Conservation (phyloP, 2,329 filamentous ascomycete species). For the Ceratocystis alfenasii region DNA sequence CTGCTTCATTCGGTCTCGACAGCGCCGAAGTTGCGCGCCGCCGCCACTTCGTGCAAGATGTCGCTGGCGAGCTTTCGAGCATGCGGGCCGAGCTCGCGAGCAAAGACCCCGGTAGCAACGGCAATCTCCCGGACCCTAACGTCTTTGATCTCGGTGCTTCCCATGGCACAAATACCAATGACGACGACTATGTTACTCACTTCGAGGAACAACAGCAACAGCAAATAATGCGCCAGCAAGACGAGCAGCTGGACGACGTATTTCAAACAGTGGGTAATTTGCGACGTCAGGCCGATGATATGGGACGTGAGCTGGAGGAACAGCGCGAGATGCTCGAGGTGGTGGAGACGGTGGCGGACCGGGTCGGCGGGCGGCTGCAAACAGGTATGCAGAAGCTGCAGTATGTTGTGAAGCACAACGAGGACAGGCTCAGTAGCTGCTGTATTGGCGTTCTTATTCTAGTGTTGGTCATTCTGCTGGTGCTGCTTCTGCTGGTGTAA, state of each 20-base stretch:
- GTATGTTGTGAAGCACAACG: slow-evolving; percentile 75
- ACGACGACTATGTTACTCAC: slow-evolving; percentile 56
- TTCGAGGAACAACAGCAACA: slow-evolving; percentile 87
- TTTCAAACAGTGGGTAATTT: slow-evolving; percentile 88
- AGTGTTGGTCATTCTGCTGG: slow-evolving; percentile 72
- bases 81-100: slow-evolving; percentile 66
- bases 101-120: slow-evolving; percentile 28
- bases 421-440: slow-evolving; percentile 78
- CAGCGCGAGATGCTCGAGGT: slow-evolving; percentile 80
- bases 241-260: slow-evolving; percentile 82
- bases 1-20: slow-evolving; percentile 75
- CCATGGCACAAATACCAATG: slow-evolving; percentile 27
- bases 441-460: slow-evolving; percentile 84
- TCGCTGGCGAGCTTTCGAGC: slow-evolving; percentile 75
- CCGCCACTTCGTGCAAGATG: slow-evolving; percentile 71
- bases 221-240: slow-evolving; percentile 89
- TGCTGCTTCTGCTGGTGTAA: slow-evolving; percentile 58
- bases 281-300: slow-evolving; percentile 79
- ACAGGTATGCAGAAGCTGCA: slow-evolving; percentile 78
- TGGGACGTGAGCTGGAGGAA: slow-evolving; percentile 93
- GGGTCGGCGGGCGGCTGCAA: slow-evolving; percentile 74
- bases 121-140: slow-evolving; percentile 39
- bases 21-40: slow-evolving; percentile 70
- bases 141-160: slow-evolving; percentile 43
- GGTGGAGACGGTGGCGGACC: slow-evolving; percentile 72